Conservation (phyloP, 306 rosid genomes). For the Carpinus viminea region DNA sequence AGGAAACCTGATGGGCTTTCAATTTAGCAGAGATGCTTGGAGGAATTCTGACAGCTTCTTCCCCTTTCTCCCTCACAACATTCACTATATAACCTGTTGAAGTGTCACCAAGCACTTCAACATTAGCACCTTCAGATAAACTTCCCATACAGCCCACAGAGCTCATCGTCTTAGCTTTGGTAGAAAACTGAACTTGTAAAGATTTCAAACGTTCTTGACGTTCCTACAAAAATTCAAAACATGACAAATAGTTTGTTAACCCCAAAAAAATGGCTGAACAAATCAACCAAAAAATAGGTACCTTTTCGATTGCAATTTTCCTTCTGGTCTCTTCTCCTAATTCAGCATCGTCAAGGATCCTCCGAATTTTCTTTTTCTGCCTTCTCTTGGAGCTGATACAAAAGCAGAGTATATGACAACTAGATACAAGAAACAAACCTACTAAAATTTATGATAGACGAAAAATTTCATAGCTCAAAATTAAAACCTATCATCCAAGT, state of each 20-base stretch:
- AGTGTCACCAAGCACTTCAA: slow-evolving; percentile 82
- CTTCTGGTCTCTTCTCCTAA: slow-evolving; percentile 94
- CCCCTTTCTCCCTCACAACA: slow-evolving; percentile 95
- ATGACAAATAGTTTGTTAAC: slow-evolving; percentile 16
- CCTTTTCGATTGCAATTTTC: slow-evolving; percentile 97
- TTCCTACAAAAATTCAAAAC: slow-evolving; percentile 54
- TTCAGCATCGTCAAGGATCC: slow-evolving; percentile 97
- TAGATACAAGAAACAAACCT: neutral
- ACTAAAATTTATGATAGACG: too few species aligned
- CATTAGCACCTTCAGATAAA: slow-evolving; percentile 71
- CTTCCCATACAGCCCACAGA: slow-evolving; percentile 58
- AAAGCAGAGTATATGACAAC: slow-evolving; percentile 5
- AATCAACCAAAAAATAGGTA: slow-evolving; percentile 26
- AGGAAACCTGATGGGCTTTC: slow-evolving; percentile 85
- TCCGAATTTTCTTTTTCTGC: slow-evolving; percentile 76
- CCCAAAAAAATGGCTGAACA: slow-evolving; percentile 14
- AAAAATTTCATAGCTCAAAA: neutral
- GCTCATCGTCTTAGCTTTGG: slow-evolving; percentile 54
- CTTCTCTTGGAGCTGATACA: slow-evolving; percentile 69
- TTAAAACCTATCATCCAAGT: neutral
- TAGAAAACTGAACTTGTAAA: slow-evolving; percentile 76
- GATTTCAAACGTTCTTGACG: slow-evolving; percentile 94
- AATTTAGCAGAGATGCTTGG: slow-evolving; percentile 88
- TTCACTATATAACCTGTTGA: slow-evolving; percentile 82
- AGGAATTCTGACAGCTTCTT: slow-evolving; percentile 86